phyloP scores from a whole-genome alignment of 352 stramenopile genomes.

The Bremia lactucae region DNA sequence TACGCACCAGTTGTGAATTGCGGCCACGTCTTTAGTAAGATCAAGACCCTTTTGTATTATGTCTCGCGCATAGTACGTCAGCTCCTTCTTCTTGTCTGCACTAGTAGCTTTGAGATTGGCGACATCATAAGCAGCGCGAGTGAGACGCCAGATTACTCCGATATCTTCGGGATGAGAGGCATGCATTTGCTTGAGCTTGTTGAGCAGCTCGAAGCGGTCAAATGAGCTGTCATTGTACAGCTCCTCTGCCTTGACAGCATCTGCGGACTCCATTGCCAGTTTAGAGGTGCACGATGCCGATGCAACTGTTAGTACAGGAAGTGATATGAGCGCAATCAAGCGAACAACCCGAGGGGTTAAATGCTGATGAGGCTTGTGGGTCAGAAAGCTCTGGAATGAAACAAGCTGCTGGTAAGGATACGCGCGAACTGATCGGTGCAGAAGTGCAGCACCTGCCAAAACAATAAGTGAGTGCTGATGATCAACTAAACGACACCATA shows the following conservation, averaged over 20 bases:
- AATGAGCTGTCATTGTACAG: conserved; percentile 70
- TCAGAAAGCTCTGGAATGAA: conserved; percentile 4
- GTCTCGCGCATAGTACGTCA: conserved; percentile 57
- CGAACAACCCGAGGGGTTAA: conserved; percentile 1
- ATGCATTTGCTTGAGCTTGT: conserved; percentile 51
- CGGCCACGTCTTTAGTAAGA: conserved; percentile 40
- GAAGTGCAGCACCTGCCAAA: conserved; percentile 11
- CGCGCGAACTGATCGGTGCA: conserved; percentile 12
- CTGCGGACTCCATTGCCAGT: conserved; percentile 43
- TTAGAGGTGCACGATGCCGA: conserved; percentile 13
- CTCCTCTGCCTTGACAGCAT: conserved; percentile 62
- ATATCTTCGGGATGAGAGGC: conserved; percentile 43
- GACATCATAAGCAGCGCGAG: conserved; percentile 57
- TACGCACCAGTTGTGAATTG: conserved; percentile 70
- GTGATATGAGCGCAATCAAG: conserved; percentile 11
- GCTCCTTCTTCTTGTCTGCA: conserved; percentile 59
- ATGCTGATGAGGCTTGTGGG: conserved; percentile 2
- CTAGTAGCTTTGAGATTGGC: conserved; percentile 39
- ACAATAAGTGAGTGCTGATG: no score
- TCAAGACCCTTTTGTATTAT: conserved; percentile 46
- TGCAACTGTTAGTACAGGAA: conserved; percentile 13
- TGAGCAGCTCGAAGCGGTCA: conserved; percentile 56
- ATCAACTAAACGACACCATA: no score
- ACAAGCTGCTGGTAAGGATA: conserved; percentile 10
- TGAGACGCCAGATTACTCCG: conserved; percentile 53